Percentiles rank a stretch among this genome's conserved stretches.
phyloP scores from a whole-genome alignment of 345 rosid genomes.

The Eucalyptus regnans region DNA sequence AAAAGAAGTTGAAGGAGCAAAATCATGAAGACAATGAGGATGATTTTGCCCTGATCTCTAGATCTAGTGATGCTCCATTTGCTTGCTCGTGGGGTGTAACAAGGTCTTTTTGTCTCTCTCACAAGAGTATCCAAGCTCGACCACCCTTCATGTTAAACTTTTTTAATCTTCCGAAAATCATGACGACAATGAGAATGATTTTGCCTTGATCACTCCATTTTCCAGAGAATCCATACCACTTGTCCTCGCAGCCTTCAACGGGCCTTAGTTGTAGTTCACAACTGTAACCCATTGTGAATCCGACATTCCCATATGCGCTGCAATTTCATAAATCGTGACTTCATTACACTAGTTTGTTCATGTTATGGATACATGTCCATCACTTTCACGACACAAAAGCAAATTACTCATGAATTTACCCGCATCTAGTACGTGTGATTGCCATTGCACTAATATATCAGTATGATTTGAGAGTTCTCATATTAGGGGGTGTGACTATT shows the following conservation, averaged over 20 bases:
- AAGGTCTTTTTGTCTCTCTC: background rate
- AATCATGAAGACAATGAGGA: background rate
- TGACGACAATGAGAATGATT: slow-evolving; percentile 14
- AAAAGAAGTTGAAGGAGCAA: background rate
- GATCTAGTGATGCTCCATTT: background rate
- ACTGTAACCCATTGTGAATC: slow-evolving; percentile 21
- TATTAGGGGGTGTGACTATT: background rate
- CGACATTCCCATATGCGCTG: slow-evolving; percentile 32
- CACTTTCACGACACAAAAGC: background rate
- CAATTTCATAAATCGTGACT: background rate
- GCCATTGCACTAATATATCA: background rate
- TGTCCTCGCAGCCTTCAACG: slow-evolving; percentile 2
- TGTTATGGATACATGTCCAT: background rate
- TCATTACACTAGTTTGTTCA: background rate
- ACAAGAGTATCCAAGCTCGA: slow-evolving; percentile 15
- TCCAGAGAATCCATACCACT: slow-evolving; percentile 19
- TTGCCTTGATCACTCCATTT: slow-evolving; percentile 28
- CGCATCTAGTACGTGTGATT: background rate
- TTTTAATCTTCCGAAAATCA: slow-evolving; percentile 31
- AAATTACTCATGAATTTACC: background rate
- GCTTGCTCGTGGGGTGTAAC: background rate
- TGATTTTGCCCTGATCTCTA: background rate
- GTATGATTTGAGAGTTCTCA: background rate
- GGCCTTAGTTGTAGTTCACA: slow-evolving; percentile 7
- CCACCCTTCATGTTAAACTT: slow-evolving; percentile 29